Evolutionary conservation across 2,329 filamentous ascomycete genomes (phyloP).

Genomic region (Aspergillus ibericus): DNA sequence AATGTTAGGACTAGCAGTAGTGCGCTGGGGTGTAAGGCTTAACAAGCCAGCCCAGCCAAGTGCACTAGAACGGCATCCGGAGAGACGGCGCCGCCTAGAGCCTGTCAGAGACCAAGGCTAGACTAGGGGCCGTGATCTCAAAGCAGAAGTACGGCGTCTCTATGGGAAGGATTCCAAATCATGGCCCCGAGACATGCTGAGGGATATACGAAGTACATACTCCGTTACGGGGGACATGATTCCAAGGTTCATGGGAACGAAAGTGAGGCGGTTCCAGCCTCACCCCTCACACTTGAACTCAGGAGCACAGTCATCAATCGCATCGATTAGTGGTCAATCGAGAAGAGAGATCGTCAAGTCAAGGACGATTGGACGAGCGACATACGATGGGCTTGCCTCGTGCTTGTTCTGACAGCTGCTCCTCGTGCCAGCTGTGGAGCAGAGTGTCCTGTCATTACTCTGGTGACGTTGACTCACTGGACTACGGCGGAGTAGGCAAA

Average conservation of each 20-base stretch:
- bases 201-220: not conserved
- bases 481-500: not conserved
- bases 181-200: not conserved
- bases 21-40: not conserved
- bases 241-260: not conserved
- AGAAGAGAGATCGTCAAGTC: not conserved
- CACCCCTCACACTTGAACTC: not conserved
- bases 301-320: not conserved
- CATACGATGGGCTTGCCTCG: not conserved
- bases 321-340: not conserved
- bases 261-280: slow-evolving; percentile 11
- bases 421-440: slow-evolving; percentile 1
- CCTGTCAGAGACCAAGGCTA: not conserved
- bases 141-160: not conserved
- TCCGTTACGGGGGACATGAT: not conserved
- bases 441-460: slow-evolving; percentile 1
- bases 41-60: not conserved
- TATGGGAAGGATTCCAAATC: not conserved
- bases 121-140: not conserved
- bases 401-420: not conserved
- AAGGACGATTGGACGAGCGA: not conserved
- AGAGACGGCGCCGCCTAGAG: not conserved
- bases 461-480: not conserved
- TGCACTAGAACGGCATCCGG: not conserved
- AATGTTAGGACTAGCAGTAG: not conserved